phyloP scores from a whole-genome alignment of 192 early-diverging fungal species.

The Rhizophagus clarus region DNA sequence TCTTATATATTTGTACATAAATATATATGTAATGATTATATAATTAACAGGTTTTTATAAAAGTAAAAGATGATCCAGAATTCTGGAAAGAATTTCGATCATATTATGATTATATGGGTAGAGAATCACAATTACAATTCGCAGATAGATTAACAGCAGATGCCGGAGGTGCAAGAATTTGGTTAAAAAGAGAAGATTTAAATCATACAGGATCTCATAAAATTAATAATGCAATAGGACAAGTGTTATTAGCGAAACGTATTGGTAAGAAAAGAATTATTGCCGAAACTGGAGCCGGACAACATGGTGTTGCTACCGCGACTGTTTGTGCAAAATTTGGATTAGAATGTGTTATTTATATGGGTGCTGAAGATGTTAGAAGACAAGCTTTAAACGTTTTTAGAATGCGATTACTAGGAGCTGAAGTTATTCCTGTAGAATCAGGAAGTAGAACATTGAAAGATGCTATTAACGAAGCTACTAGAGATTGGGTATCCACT shows the following conservation, averaged over 20 bases:
- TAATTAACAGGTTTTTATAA: constrained; percentile 62
- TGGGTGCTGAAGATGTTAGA: constrained; percentile 95
- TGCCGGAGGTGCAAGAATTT: constrained; percentile 86
- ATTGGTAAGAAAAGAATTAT: constrained; percentile 97
- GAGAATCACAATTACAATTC: constrained; percentile 85
- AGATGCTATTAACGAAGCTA: constrained; percentile 98
- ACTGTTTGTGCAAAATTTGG: constrained; percentile 98
- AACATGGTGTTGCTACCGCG: constrained; percentile 97
- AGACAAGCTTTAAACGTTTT: constrained; percentile 96
- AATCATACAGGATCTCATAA: constrained; percentile 99
- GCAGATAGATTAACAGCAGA: constrained; percentile 84
- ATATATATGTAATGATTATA: not conserved
- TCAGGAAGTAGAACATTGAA: constrained; percentile 82
- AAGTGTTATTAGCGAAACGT: constrained; percentile 82
- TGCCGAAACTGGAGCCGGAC: constrained; percentile 98
- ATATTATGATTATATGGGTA: constrained; percentile 90
- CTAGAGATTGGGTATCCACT: constrained; percentile 99
- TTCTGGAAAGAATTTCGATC: constrained; percentile 93
- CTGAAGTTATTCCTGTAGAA: constrained; percentile 83
- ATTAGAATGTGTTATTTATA: constrained; percentile 95
- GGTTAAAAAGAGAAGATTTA: constrained; percentile 98
- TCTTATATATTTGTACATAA: not conserved
- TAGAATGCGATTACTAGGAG: constrained; percentile 92
- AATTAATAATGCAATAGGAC: constrained; percentile 98
- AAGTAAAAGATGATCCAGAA: constrained; percentile 81